phyloP scores from a whole-genome alignment of 805 yeast genomes.

The Teunomyces lycoperdinae region DNA sequence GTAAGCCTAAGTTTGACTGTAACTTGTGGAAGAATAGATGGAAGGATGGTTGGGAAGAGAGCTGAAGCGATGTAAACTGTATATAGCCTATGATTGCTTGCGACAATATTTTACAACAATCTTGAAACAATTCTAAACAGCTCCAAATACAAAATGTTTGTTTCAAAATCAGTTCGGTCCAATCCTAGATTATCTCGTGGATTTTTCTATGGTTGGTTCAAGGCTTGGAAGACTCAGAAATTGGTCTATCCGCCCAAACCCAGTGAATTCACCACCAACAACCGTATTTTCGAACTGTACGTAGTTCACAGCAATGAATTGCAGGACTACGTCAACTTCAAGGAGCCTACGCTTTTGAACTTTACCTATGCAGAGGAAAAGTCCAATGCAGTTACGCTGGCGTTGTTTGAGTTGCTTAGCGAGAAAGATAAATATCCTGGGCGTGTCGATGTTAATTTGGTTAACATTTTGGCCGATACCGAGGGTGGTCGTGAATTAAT shows the following conservation, averaged over 20 bases:
- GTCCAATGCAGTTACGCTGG: slow-evolving; percentile 61
- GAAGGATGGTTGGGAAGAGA: slow-evolving; percentile 84
- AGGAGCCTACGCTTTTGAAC: slow-evolving; percentile 65
- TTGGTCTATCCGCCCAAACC: slow-evolving; percentile 42
- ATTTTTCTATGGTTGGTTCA: slow-evolving; percentile 9
- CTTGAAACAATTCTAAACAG: neutral
- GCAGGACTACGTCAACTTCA: slow-evolving; percentile 48
- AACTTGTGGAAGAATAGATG: slow-evolving; percentile 89
- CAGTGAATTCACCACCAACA: slow-evolving; percentile 35
- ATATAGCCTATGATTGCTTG: neutral
- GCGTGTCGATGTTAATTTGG: slow-evolving; percentile 53
- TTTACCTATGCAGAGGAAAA: slow-evolving; percentile 68
- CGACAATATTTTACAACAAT: neutral
- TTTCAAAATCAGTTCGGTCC: neutral
- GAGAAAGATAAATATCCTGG: slow-evolving; percentile 20
- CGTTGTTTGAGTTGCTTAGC: slow-evolving; percentile 44
- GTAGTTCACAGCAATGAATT: slow-evolving; percentile 59
- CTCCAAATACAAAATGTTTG: neutral
- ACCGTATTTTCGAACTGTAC: slow-evolving; percentile 37
- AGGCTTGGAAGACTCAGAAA: slow-evolving; percentile 14
- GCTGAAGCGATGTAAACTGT: neutral
- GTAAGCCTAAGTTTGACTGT: slow-evolving; percentile 85
- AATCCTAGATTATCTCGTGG: slow-evolving; percentile 4
- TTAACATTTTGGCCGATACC: slow-evolving; percentile 70
- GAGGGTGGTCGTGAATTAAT: slow-evolving; percentile 58